Percentiles rank a stretch among this genome's conserved stretches.
Conservation (phyloP, 768 basidiomycete species). For the Pholiota molesta region DNA sequence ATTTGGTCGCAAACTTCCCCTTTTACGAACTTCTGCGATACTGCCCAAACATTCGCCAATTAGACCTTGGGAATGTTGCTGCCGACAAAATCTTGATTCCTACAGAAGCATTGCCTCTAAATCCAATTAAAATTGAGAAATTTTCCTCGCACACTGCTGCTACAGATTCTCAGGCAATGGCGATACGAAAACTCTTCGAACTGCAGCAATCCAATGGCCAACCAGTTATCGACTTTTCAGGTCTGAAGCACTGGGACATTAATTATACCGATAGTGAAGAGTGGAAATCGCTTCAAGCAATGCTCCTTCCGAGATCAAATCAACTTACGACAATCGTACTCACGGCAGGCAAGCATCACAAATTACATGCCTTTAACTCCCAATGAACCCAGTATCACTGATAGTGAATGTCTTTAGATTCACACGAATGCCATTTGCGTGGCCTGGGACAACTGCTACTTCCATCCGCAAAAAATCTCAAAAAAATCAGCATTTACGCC, state of each 20-base stretch:
- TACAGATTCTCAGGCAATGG: not conserved
- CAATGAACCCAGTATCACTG: too few species aligned
- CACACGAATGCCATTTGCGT: not conserved
- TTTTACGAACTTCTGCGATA: not conserved
- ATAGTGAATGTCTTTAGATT: too few species aligned
- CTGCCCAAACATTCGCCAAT: not conserved
- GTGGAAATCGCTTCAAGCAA: not conserved
- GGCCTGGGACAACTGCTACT: not conserved
- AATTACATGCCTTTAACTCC: not conserved
- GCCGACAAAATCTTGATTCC: not conserved
- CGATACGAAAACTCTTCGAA: not conserved
- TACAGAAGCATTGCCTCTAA: not conserved
- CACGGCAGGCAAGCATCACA: not conserved
- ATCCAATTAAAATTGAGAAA: not conserved
- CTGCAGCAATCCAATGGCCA: not conserved
- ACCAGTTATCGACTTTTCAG: not conserved
- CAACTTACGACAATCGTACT: not conserved
- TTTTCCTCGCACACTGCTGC: not conserved
- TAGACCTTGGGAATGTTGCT: not conserved
- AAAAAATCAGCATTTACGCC: not conserved
- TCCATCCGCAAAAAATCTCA: not conserved
- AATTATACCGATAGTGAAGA: not conserved
- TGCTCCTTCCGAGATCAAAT: not conserved
- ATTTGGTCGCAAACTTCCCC: not conserved
- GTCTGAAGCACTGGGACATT: not conserved